These are phyloP conservation scores for Gymnopilus dilepis DNA, from an alignment of 768 basidiomycete genomes.

Conservation along the genomic window DNA sequence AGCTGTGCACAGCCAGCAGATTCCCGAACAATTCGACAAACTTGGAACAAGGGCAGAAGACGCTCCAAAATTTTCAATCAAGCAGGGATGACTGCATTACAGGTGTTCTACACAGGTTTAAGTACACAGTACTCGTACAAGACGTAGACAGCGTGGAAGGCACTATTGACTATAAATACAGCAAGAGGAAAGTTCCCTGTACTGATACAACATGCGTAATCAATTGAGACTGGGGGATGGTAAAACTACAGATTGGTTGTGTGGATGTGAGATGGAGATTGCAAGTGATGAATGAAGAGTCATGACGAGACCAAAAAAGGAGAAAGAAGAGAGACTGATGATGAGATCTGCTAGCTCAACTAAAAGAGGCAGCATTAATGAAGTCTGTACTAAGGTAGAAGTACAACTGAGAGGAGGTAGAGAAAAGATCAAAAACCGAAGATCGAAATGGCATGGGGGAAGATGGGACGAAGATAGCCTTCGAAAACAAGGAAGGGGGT, in stretches of 20 bases:
- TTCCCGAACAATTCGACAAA: neutral
- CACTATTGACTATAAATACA: slow-evolving; percentile 23
- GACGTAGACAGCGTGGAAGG: neutral
- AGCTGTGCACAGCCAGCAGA: neutral
- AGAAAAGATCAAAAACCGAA: slow-evolving; percentile 6
- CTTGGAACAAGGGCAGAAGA: neutral
- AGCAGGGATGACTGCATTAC: neutral
- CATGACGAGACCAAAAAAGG: slow-evolving; percentile 4
- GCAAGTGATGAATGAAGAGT: slow-evolving; percentile 5
- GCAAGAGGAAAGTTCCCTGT: slow-evolving; percentile 6
- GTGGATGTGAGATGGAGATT: slow-evolving; percentile 4
- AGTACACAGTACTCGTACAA: slow-evolving; percentile 2
- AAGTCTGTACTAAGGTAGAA: neutral
- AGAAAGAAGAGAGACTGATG: too few species aligned
- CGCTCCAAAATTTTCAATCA: neutral
- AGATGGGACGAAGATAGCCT: neutral
- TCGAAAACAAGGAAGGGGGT: slow-evolving; percentile 4
- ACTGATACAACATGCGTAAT: neutral
- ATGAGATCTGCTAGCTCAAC: slow-evolving; percentile 2
- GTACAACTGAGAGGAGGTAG: neutral
- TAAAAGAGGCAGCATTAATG: neutral
- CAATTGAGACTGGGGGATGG: slow-evolving; percentile 12
- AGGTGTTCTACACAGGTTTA: slow-evolving; percentile 9
- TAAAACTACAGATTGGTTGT: slow-evolving; percentile 30
- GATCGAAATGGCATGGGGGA: slow-evolving; percentile 5